phyloP scores from a whole-genome alignment of 225 moss, liverwort and hornwort species.

The Climacium dendroides region DNA sequence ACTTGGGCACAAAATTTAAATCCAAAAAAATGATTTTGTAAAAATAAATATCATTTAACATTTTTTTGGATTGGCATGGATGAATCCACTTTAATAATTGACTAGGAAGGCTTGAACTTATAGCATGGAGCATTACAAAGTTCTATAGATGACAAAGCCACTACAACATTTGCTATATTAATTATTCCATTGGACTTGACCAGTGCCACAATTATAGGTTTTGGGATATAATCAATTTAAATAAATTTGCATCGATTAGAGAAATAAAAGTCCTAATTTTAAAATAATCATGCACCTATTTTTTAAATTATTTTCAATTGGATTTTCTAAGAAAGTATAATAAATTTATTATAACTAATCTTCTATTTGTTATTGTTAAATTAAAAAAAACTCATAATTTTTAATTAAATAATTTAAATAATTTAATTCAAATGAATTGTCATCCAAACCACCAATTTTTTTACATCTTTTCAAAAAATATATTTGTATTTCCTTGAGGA shows the following conservation, averaged over 20 bases:
- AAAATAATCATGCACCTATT: background rate
- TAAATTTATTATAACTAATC: rapidly evolving
- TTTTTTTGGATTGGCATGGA: background rate
- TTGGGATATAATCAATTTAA: background rate
- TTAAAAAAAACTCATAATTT: rapidly evolving
- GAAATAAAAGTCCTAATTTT: rapidly evolving
- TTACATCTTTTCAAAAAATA: background rate
- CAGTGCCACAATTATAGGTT: rapidly evolving
- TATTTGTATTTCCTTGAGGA: no score
- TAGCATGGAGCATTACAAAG: rapidly evolving
- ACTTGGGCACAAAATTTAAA: background rate
- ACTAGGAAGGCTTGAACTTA: rapidly evolving
- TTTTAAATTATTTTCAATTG: background rate
- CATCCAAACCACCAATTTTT: background rate
- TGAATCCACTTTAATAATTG: rapidly evolving
- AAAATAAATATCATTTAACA: no score
- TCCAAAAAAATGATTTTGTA: rapidly evolving
- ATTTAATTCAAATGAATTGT: background rate
- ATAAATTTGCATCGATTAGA: background rate
- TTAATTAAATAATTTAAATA: background rate
- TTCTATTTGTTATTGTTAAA: no score
- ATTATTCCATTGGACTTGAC: rapidly evolving
- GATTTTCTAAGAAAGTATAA: rapidly evolving
- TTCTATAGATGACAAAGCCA: background rate
- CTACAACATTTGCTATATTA: rapidly evolving